phyloP scores from a whole-genome alignment of 345 rosid genomes.

The Corchorus olitorius region DNA sequence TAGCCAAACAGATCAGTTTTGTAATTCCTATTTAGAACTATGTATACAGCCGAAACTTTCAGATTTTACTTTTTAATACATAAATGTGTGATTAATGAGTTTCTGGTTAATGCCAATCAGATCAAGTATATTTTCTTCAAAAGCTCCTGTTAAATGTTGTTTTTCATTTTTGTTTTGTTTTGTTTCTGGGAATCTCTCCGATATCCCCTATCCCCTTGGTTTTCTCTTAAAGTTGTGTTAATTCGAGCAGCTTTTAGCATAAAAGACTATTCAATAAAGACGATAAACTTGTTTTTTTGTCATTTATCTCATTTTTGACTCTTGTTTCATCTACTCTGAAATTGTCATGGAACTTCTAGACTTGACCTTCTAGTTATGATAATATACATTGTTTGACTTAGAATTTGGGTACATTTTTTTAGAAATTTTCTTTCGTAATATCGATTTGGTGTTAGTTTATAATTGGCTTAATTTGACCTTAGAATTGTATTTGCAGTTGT shows the following conservation, averaged over 20 bases:
- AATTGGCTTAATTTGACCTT: constrained; percentile 25
- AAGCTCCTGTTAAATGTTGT: not conserved
- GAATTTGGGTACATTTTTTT: not conserved
- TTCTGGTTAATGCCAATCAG: constrained; percentile 5
- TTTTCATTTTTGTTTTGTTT: not conserved
- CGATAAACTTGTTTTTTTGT: constrained; percentile 1
- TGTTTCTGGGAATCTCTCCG: not conserved
- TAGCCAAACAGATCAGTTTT: constrained; percentile 13
- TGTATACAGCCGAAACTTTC: not conserved
- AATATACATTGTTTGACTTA: constrained; percentile 16
- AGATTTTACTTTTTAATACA: not conserved
- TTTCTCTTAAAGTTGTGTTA: not conserved
- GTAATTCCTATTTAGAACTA: not conserved
- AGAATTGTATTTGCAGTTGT: constrained; percentile 37
- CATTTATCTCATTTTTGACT: constrained; percentile 22
- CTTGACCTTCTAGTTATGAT: constrained; percentile 22
- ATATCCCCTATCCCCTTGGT: not conserved
- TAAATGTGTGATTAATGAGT: not conserved
- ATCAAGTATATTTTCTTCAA: not conserved
- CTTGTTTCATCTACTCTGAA: constrained; percentile 20
- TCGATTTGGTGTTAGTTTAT: not conserved
- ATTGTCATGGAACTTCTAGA: not conserved
- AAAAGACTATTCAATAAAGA: constrained; percentile 21
- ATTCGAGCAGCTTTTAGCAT: not conserved
- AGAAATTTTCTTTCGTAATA: not conserved